Base-by-base conservation (phyloP, 768 basidiomycete species). In the Suillus subaureus region DNA sequence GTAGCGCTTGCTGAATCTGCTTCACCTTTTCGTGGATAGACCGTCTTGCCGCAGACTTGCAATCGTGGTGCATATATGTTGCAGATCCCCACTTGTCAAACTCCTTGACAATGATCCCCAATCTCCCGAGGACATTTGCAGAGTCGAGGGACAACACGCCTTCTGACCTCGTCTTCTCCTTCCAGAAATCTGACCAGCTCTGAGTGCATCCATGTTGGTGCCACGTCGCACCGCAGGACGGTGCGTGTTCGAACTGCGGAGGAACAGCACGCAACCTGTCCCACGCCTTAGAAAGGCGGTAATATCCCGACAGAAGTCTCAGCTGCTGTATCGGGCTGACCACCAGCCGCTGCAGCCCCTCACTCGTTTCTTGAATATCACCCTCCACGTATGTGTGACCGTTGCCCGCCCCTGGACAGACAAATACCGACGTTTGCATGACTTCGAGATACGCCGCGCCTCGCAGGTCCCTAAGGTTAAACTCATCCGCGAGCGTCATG, bases 51-150 rank as follows among this genome's bases (percentile, higher is more conserved):
- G 79, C 74, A 70, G 79, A 75, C 71, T 88, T 82, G 78, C 91
- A 92, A 64, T 91, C 91, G 64, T 86, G 87, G 70, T 91, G 89
- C 91, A 92, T 91, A 72, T 90, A 90, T n/a, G 88, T 87, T 65
- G 87, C 87, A 65, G 83, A 85, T 2, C 89, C 89, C 86, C 87
- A 88, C 62, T 85, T 80, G 64, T 90, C 90, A 65, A 88, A 89
- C 63, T 91, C 89, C 75, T 87, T 88, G 70, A 85, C 78, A 42
- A 92, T 81, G 65, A 85, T 79, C 71, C 78, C 84, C 69, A 92
- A 73, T 65, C 87, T 82, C 42, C 91, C 91, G 6, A 89, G 73
- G 40, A 91, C 88, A 71, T 92, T 89, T 39, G 89, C 87, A 2
- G 86, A 75, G 9, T 85, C 88, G 6, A 89, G 80, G 16, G 78